A percentile compares a stretch with the other conserved stretches of the same genome.
These are phyloP conservation scores for Vanilla planifolia DNA, from an alignment of 106 monocot genomes.

Conservation along the genomic window DNA sequence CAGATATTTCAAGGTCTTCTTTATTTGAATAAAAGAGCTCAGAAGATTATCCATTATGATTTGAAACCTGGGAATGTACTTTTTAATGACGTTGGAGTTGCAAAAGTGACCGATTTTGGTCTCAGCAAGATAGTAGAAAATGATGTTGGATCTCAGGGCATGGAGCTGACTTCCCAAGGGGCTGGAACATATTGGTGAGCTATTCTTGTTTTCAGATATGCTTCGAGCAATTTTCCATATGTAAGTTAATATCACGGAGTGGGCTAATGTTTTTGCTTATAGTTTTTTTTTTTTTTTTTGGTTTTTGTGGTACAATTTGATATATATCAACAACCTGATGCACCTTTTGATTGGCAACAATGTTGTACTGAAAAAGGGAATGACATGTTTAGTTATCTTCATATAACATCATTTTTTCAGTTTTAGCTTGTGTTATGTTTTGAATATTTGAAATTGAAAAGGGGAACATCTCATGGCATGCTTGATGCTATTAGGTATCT, in stretches of 20 bases:
- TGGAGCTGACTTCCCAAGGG: slow-evolving; percentile 98
- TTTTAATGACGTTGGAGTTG: slow-evolving; percentile 88
- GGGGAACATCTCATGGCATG: too few species aligned
- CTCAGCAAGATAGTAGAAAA: slow-evolving; percentile 98
- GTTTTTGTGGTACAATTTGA: too few species aligned
- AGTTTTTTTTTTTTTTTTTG: too few species aligned
- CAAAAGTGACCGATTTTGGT: slow-evolving; percentile 98
- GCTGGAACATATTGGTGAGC: slow-evolving; percentile 97
- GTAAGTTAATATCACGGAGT: not conserved
- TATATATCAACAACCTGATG: too few species aligned
- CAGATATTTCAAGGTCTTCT: slow-evolving; percentile 99
- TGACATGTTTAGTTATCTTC: too few species aligned
- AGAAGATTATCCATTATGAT: slow-evolving; percentile 98
- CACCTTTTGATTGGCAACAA: too few species aligned
- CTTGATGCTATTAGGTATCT: slow-evolving; percentile 66
- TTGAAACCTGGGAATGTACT: slow-evolving; percentile 98
- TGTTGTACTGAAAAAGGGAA: too few species aligned
- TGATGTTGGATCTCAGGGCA: slow-evolving; percentile 92
- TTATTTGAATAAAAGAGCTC: slow-evolving; percentile 87
- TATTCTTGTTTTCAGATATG: not conserved
- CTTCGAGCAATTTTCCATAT: slow-evolving; percentile 3
- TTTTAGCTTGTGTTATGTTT: too few species aligned
- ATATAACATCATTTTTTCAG: too few species aligned
- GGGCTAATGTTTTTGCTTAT: too few species aligned
- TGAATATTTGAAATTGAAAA: too few species aligned